Conservation (phyloP, 139 green algal species). For the Gonium pectorale region DNA sequence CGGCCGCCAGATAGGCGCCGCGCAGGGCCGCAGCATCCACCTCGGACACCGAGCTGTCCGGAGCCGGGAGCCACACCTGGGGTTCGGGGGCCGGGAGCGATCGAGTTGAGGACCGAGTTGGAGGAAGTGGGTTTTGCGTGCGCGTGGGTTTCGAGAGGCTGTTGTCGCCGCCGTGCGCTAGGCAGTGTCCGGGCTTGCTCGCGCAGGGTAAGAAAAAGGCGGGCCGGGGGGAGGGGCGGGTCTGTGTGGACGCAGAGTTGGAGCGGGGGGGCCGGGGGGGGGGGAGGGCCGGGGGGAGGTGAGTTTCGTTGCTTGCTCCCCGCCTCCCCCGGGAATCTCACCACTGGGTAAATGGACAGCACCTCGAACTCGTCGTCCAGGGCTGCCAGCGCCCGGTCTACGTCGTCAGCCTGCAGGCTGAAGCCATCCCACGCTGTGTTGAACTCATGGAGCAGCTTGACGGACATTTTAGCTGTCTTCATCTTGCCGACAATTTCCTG, state of each 20-base stretch:
- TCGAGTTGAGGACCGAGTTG: too few relatives aligned
- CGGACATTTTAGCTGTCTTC: background rate
- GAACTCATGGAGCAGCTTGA: slow-evolving; percentile 5
- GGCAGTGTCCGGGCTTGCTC: too few relatives aligned
- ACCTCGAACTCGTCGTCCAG: slow-evolving; percentile 12
- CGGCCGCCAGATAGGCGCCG: background rate
- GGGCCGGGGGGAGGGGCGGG: background rate
- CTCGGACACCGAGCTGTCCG: background rate
- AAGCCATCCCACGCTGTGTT: slow-evolving; percentile 13
- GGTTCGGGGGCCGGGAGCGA: too few relatives aligned
- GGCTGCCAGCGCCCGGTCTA: background rate
- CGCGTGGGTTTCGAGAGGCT: background rate
- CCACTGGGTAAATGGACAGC: slow-evolving; percentile 26
- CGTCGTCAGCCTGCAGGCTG: slow-evolving; percentile 14
- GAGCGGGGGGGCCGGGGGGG: too few relatives aligned
- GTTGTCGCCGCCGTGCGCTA: too few relatives aligned
- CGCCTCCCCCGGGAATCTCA: too few relatives aligned
- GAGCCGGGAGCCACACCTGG: slow-evolving; percentile 3
- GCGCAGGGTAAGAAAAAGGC: background rate
- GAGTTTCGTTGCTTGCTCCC: background rate
- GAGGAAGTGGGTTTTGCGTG: too few relatives aligned
- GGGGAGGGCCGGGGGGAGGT: background rate
- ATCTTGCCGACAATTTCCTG: background rate
- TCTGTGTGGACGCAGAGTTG: too few relatives aligned
- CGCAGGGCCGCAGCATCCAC: background rate